Evolutionary conservation across 2,329 filamentous ascomycete species (phyloP).

Genomic region (Hypoxylon sp.): DNA sequence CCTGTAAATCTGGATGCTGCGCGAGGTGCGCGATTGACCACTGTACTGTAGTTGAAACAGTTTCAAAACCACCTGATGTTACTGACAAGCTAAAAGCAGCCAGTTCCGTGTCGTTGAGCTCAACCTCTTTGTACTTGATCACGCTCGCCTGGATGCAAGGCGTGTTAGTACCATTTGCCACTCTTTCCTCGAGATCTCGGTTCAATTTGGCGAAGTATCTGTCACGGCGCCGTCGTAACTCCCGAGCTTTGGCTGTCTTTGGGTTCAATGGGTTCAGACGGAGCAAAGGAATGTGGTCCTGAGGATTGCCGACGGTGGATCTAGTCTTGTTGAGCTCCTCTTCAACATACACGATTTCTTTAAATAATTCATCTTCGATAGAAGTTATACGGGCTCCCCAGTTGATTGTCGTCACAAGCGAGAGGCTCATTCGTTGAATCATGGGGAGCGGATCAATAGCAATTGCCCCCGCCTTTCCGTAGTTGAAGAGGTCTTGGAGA

Average conservation of each 20-base stretch:
- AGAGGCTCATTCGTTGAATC: constrained; percentile 82
- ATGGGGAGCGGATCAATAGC: constrained; percentile 81
- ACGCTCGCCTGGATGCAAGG: constrained; percentile 60
- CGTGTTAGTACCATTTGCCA: constrained; percentile 59
- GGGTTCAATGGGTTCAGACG: constrained; percentile 67
- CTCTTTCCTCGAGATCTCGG: constrained; percentile 64
- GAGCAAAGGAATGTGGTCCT: constrained; percentile 85
- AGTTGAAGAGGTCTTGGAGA: constrained; percentile 78
- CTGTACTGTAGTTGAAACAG: constrained; percentile 83
- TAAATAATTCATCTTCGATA: constrained; percentile 75
- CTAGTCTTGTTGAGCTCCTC: constrained; percentile 82
- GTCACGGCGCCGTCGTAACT: constrained; percentile 78
- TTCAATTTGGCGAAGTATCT: constrained; percentile 77
- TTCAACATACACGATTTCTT: constrained; percentile 83
- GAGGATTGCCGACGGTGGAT: constrained; percentile 86
- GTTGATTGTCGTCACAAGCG: constrained; percentile 83
- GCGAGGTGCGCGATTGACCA: constrained; percentile 83
- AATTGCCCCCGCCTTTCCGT: constrained; percentile 72
- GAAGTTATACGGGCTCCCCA: constrained; percentile 84
- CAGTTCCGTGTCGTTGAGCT: constrained; percentile 72
- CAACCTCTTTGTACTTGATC: constrained; percentile 59
- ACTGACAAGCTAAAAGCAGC: constrained; percentile 87
- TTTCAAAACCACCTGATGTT: constrained; percentile 86
- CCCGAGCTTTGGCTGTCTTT: constrained; percentile 67
- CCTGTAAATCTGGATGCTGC: constrained; percentile 78